These are phyloP conservation scores for Pittosporum tobira DNA, from an alignment of 129 eudicot species.

Conservation along the genomic window DNA sequence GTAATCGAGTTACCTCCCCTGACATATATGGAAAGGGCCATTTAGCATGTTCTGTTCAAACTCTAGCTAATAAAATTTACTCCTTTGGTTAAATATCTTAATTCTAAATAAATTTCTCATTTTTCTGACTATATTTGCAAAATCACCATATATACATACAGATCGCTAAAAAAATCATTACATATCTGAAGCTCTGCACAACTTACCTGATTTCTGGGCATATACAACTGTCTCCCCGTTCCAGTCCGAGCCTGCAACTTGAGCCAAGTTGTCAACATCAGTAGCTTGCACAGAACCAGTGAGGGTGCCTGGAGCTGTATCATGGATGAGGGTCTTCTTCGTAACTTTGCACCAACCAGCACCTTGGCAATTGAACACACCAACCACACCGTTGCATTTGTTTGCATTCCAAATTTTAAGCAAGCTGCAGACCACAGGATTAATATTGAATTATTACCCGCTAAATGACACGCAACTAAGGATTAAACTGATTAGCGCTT, in stretches of 20 bases:
- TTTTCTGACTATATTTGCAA: too few species aligned
- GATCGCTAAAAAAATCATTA: too few species aligned
- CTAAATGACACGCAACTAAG: not conserved
- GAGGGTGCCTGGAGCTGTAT: slow-evolving; percentile 70
- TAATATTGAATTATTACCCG: not conserved
- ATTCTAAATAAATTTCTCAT: too few species aligned
- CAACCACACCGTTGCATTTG: slow-evolving; percentile 81
- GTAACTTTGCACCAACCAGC: slow-evolving; percentile 86
- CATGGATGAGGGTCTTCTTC: slow-evolving; percentile 80
- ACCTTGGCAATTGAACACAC: slow-evolving; percentile 94
- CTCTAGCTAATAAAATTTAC: not conserved
- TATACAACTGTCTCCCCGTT: slow-evolving; percentile 60
- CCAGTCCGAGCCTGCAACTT: slow-evolving; percentile 72
- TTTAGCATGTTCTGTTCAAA: not conserved
- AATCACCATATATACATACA: too few species aligned
- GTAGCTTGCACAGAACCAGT: slow-evolving; percentile 54
- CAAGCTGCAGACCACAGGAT: slow-evolving; percentile 38
- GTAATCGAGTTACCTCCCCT: slow-evolving; percentile 64
- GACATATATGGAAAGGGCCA: not conserved
- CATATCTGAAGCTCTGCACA: not conserved
- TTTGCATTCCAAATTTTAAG: slow-evolving; percentile 86
- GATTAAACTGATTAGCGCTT: not conserved
- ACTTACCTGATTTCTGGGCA: slow-evolving; percentile 58
- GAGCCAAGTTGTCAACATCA: slow-evolving; percentile 59
- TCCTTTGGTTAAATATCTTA: too few species aligned